These are phyloP conservation scores for Fusarium armeniacum DNA, from an alignment of 2,329 filamentous ascomycete species.

Conservation along the genomic window DNA sequence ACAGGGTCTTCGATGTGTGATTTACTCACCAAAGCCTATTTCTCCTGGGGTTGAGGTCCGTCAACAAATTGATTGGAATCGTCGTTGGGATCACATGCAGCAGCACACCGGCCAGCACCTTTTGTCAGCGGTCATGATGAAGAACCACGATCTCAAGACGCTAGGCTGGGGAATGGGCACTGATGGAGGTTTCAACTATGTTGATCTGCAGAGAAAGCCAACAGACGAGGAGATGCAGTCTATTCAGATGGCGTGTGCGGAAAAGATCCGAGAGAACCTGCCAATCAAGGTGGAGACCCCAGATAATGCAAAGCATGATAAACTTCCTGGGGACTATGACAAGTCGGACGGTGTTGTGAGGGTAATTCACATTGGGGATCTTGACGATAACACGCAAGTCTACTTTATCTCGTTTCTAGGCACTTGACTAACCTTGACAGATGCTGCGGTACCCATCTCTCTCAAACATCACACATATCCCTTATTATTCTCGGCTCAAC, in stretches of 20 bases:
- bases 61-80: slow-evolving; percentile 49
- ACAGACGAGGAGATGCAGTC: slow-evolving; percentile 42
- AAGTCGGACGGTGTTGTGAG: slow-evolving; percentile 51
- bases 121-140: slow-evolving; percentile 52
- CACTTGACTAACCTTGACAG: slow-evolving; percentile 16
- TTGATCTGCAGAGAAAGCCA: slow-evolving; percentile 51
- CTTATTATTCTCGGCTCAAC: slow-evolving; percentile 50
- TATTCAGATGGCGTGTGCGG: slow-evolving; percentile 48
- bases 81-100: slow-evolving; percentile 55
- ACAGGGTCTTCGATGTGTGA: slow-evolving; percentile 48
- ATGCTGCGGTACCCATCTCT: slow-evolving; percentile 53
- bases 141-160: slow-evolving; percentile 43
- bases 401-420: fast-evolving
- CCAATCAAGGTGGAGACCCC: slow-evolving; percentile 49
- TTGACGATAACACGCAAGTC: slow-evolving; percentile 52
- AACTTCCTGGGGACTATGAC: slow-evolving; percentile 51
- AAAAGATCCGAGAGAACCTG: slow-evolving; percentile 46
- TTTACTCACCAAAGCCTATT: slow-evolving; percentile 42
- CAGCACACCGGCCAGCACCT: slow-evolving; percentile 54
- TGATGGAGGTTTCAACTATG: slow-evolving; percentile 51
- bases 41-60: slow-evolving; percentile 39
- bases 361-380: slow-evolving; percentile 49
- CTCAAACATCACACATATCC: slow-evolving; percentile 51
- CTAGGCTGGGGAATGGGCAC: slow-evolving; percentile 53
- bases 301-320: slow-evolving; percentile 43